These are phyloP conservation scores for Naematelia encephala DNA, from an alignment of 768 basidiomycete species.

Conservation along the genomic window DNA sequence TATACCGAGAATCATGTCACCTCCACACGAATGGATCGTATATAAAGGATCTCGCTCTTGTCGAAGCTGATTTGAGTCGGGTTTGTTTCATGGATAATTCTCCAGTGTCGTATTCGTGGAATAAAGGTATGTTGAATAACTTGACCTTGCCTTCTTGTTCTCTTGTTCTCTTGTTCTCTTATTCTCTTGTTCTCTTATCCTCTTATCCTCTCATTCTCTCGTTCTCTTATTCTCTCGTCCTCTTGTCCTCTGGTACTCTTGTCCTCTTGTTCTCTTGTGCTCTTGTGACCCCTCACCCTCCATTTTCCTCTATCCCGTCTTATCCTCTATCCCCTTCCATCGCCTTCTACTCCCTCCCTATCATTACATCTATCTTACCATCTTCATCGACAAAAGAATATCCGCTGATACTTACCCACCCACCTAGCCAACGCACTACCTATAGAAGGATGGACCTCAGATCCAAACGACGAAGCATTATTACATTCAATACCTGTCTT, in stretches of 20 bases:
- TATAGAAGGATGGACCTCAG: conserved; percentile 98
- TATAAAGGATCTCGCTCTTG: conserved; percentile 82
- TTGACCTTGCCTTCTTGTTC: background rate
- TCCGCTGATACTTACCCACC: background rate
- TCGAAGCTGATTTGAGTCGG: conserved; percentile 85
- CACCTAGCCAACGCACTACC: conserved; percentile 89
- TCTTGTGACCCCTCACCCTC: no score
- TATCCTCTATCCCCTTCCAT: no score
- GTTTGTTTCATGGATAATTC: conserved; percentile 96
- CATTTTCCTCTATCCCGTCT: no score
- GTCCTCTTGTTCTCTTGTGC: no score
- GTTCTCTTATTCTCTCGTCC: no score
- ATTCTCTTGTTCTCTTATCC: no score
- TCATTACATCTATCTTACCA: background rate
- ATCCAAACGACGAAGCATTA: conserved; percentile 92
- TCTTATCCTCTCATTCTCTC: no score
- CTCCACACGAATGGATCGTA: conserved; percentile 88
- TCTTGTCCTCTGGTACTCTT: no score
- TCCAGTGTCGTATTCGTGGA: conserved; percentile 82
- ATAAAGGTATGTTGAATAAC: conserved; percentile 67
- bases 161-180: background rate
- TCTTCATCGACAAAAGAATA: background rate
- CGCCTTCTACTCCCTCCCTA: background rate
- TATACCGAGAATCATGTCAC: conserved; percentile 94
- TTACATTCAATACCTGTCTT: conserved; percentile 92